These are phyloP conservation scores for Biscutella auriculata DNA, from an alignment of 441 rosid species.

Conservation along the genomic window DNA sequence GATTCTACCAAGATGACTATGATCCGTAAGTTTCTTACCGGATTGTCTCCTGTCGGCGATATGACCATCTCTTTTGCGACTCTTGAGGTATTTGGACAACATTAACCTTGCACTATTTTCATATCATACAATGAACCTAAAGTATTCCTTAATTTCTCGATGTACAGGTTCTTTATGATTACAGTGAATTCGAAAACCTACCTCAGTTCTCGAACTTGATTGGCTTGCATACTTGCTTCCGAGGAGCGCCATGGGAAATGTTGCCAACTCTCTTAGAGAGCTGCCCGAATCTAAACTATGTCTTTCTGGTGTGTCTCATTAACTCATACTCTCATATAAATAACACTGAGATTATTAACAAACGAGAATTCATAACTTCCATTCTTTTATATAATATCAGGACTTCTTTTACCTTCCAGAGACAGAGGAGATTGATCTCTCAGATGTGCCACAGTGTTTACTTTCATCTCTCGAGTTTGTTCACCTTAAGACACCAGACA, in stretches of 20 bases:
- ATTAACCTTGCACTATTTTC: not conserved
- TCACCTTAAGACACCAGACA: not conserved
- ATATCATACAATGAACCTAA: not conserved
- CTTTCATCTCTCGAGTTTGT: constrained; percentile 9
- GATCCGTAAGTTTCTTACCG: not conserved
- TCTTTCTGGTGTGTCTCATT: not conserved
- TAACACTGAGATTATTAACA: not conserved
- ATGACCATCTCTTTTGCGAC: not conserved
- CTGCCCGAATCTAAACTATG: constrained; percentile 8
- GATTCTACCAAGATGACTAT: not conserved
- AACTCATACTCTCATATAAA: not conserved
- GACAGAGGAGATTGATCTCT: not conserved
- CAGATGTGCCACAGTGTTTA: constrained; percentile 12
- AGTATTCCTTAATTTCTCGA: not conserved
- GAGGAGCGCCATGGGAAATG: not conserved
- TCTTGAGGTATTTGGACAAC: not conserved
- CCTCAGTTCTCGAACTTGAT: constrained; percentile 10
- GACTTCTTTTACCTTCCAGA: constrained; percentile 3
- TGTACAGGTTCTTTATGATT: constrained; percentile 2
- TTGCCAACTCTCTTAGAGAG: not conserved
- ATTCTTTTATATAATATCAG: not conserved
- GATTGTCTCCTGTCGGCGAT: not conserved
- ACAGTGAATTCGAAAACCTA: not conserved
- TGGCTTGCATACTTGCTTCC: not conserved
- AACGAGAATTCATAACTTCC: not conserved